Evolutionary conservation across 116 monocot genomes (phyloP).

Genomic region (Zostera marina): DNA sequence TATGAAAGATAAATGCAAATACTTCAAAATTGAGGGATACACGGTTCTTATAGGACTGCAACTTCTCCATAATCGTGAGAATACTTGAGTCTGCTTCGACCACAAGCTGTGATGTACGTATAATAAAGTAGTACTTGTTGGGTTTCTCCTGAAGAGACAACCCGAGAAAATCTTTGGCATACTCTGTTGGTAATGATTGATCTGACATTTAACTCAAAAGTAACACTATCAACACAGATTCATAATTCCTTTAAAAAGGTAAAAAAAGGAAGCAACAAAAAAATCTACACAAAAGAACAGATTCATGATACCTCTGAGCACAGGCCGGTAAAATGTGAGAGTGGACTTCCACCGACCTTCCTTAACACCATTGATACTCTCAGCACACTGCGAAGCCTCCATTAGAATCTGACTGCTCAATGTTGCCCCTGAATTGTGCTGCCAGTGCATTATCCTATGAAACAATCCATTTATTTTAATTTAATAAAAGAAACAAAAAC

Average conservation of each 20-base stretch:
- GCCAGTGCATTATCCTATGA: slow-evolving; percentile 82
- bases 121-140: slow-evolving; percentile 51
- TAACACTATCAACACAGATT: background rate
- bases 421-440: slow-evolving; percentile 66
- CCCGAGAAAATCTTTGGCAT: slow-evolving; percentile 61
- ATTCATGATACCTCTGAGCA: slow-evolving; percentile 24
- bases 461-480: background rate
- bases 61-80: slow-evolving; percentile 78
- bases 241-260: background rate
- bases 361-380: slow-evolving; percentile 39
- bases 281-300: background rate
- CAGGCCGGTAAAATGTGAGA: slow-evolving; percentile 70
- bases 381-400: slow-evolving; percentile 67
- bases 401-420: slow-evolving; percentile 71
- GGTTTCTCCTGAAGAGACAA: slow-evolving; percentile 62
- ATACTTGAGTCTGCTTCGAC: slow-evolving; percentile 55
- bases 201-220: slow-evolving; percentile 2
- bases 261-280: background rate
- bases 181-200: slow-evolving; percentile 13
- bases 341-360: slow-evolving; percentile 68
- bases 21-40: slow-evolving; percentile 84
- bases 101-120: slow-evolving; percentile 39
- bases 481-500: background rate
- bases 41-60: slow-evolving; percentile 76
- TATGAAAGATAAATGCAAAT: background rate